A percentile compares a stretch with the other conserved stretches of the same genome.
phyloP scores from a whole-genome alignment of 495 filamentous ascomycete species.

The Hypoxylon crocopeplum region DNA sequence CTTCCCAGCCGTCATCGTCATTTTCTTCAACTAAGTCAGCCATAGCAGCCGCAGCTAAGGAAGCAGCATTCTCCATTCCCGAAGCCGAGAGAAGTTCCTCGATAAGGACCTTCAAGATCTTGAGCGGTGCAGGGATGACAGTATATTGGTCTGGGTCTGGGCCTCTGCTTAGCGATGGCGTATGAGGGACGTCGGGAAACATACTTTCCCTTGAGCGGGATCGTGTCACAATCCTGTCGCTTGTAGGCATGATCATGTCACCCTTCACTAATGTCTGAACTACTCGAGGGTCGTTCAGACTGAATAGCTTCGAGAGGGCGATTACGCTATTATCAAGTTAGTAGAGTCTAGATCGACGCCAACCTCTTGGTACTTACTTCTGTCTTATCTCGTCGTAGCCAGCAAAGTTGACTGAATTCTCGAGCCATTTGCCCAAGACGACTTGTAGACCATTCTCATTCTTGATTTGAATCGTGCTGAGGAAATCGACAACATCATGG shows the following conservation, averaged over 20 bases:
- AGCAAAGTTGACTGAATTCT: slow-evolving; percentile 93
- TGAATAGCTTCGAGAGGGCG: slow-evolving; percentile 87
- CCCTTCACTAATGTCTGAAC: slow-evolving; percentile 83
- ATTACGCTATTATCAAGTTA: slow-evolving; percentile 67
- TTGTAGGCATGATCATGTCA: slow-evolving; percentile 82
- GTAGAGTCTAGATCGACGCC: neutral
- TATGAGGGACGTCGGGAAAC: slow-evolving; percentile 21
- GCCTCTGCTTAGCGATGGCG: slow-evolving; percentile 16
- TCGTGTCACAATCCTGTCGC: slow-evolving; percentile 88
- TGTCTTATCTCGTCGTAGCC: slow-evolving; percentile 97
- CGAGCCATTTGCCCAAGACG: slow-evolving; percentile 92
- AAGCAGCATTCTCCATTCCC: slow-evolving; percentile 54
- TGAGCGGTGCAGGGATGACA: slow-evolving; percentile 83
- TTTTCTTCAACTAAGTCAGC: slow-evolving; percentile 64
- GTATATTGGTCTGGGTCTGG: slow-evolving; percentile 88
- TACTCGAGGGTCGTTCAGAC: slow-evolving; percentile 82
- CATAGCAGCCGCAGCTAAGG: slow-evolving; percentile 59
- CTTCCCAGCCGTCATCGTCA: slow-evolving; percentile 87
- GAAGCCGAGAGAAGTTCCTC: slow-evolving; percentile 80
- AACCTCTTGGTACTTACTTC: slow-evolving; percentile 64
- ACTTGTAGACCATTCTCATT: slow-evolving; percentile 80
- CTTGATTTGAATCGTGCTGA: slow-evolving; percentile 80
- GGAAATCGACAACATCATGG: slow-evolving; percentile 89
- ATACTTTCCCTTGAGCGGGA: slow-evolving; percentile 79
- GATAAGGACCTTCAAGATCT: slow-evolving; percentile 94